Base-by-base conservation (phyloP, 2,329 filamentous ascomycete genomes). In the Curvularia sp. region DNA sequence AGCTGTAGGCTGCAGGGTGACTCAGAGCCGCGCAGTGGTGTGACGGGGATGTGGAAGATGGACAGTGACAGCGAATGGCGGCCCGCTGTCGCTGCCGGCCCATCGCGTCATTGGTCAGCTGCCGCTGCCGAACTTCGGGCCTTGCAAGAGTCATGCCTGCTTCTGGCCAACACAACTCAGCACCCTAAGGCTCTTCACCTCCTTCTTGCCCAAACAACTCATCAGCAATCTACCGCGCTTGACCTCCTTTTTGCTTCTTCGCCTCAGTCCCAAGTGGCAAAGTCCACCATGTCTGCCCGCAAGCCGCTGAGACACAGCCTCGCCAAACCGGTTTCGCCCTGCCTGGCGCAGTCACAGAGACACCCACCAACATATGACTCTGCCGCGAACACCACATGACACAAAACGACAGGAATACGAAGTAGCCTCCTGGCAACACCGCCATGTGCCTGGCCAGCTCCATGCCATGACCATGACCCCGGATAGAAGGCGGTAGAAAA, bases 1-100 rank as follows among this genome's bases (percentile, higher is more conserved):
- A 67, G 67, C 55, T 28, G 58, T 54, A 72, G 72, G 64, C 70
- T 65, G 61, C 62, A 70, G 38, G 51, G 72, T 76, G 73, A 76
- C 68, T 76, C 73, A 76, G 68, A 73, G 65, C 66, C 67, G 63
- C 64, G 65, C 57, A 26, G 54, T 58, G 51, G 56, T 58, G 56
- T 58, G 56, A 50, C 56, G 66, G 67, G 49, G 44, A 58, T 31
- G 49, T 48, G 60, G 60, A 63, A 60, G 57, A 63, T 60, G 62
- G 49, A 54, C 46, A 53, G 60, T 57, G 63, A 62, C 62, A 66
- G 58, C 64, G 54, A 61, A 67, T 62, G 44, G 52, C 57, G 61
- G 63, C 60, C 58, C 58, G 50, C 56, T 54, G 42, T 43, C 58
- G 62, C 48, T 55, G 58, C 62, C 63, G 68, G 69, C 66, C 63